These are phyloP conservation scores for Phellopilus nigrolimitatus DNA, from an alignment of 1,284 basidiomycete species.

Conservation along the genomic window DNA sequence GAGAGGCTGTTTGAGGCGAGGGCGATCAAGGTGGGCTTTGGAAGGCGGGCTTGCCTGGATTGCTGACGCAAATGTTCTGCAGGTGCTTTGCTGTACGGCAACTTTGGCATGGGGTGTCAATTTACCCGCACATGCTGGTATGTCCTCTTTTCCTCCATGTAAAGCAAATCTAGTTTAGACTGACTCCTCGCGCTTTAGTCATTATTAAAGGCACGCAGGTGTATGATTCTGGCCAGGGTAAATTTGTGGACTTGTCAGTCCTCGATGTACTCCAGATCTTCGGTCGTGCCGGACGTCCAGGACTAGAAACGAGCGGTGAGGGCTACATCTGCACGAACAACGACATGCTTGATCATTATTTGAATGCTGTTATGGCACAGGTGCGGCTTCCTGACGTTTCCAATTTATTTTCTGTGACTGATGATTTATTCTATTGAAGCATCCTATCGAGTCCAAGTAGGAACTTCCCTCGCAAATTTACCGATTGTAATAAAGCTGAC, in stretches of 20 bases:
- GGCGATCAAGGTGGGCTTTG: slow-evolving; percentile 73
- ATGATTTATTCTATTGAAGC: slow-evolving; percentile 37
- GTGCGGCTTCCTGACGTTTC: slow-evolving; percentile 34
- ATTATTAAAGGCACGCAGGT: slow-evolving; percentile 98
- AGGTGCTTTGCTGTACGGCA: slow-evolving; percentile 97
- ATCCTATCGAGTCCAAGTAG: slow-evolving; percentile 95
- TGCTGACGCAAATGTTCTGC: slow-evolving; percentile 18
- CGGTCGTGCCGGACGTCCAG: slow-evolving; percentile 95
- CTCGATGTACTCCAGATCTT: slow-evolving; percentile 97
- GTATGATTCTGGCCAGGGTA: slow-evolving; percentile 85
- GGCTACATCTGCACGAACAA: slow-evolving; percentile 95
- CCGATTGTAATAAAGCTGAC: neutral
- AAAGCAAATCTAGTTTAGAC: neutral
- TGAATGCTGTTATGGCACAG: slow-evolving; percentile 86
- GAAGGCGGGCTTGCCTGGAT: neutral
- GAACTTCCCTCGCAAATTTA: slow-evolving; percentile 27
- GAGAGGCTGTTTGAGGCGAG: slow-evolving; percentile 91
- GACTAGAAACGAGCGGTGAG: slow-evolving; percentile 92
- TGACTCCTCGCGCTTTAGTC: slow-evolving; percentile 41
- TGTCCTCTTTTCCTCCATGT: slow-evolving; percentile 20
- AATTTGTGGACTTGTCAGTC: slow-evolving; percentile 91
- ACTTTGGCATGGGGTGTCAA: slow-evolving; percentile 99
- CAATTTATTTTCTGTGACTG: slow-evolving; percentile 8
- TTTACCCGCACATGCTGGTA: slow-evolving; percentile 94
- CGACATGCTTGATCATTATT: slow-evolving; percentile 92